Conservation (phyloP, 805 yeast genomes). For the Teunomyces tritomae region DNA sequence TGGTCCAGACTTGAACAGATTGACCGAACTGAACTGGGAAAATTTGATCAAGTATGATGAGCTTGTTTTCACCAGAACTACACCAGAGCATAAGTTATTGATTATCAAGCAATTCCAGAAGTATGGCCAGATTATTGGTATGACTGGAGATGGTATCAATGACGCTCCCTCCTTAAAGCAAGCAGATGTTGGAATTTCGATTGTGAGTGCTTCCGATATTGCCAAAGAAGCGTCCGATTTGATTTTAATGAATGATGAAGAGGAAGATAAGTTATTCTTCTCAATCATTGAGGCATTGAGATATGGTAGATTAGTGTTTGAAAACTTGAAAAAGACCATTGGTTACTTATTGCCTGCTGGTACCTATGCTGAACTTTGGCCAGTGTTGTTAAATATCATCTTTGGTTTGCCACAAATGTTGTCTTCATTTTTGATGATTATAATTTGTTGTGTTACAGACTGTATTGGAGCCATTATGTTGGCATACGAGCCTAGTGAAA, state of each 20-base stretch:
- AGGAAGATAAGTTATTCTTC: slow-evolving; percentile 20
- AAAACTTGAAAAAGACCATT: slow-evolving; percentile 46
- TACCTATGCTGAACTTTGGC: slow-evolving; percentile 49
- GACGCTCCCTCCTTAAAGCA: slow-evolving; percentile 36
- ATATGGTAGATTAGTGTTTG: slow-evolving; percentile 47
- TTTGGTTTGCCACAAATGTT: slow-evolving; percentile 50
- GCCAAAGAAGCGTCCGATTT: slow-evolving; percentile 39
- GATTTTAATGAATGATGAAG: slow-evolving; percentile 18
- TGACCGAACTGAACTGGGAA: slow-evolving; percentile 44
- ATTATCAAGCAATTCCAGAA: slow-evolving; percentile 47
- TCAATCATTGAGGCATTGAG: slow-evolving; percentile 34
- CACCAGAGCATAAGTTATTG: slow-evolving; percentile 51
- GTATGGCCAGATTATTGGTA: slow-evolving; percentile 27
- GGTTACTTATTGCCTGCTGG: slow-evolving; percentile 54
- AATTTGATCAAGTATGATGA: slow-evolving; percentile 30
- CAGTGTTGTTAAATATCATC: slow-evolving; percentile 45
- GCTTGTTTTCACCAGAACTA: slow-evolving; percentile 39
- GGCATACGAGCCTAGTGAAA: slow-evolving; percentile 45
- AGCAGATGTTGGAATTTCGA: slow-evolving; percentile 33
- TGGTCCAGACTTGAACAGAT: slow-evolving; percentile 27
- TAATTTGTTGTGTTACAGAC: slow-evolving; percentile 49
- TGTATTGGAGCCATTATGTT: slow-evolving; percentile 43
- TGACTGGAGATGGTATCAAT: slow-evolving; percentile 37
- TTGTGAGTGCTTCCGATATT: slow-evolving; percentile 29
- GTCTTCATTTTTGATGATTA: slow-evolving; percentile 50